phyloP scores from a whole-genome alignment of 139 green algal species.

The Chlamydomonas incerta region DNA sequence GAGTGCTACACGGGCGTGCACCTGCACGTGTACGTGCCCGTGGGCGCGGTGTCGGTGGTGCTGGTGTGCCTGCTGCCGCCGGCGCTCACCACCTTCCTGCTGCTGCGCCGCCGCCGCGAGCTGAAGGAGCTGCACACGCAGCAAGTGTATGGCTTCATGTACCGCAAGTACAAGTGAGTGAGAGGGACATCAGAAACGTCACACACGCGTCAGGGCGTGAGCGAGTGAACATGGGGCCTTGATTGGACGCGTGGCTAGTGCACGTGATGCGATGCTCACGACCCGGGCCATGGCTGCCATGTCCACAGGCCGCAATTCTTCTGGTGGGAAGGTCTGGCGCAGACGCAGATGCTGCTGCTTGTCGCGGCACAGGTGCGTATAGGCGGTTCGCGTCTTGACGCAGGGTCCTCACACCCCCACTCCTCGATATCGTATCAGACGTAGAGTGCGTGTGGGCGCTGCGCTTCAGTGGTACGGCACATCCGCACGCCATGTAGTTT shows the following conservation, averaged over 20 bases:
- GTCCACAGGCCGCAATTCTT: not conserved
- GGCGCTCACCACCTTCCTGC: not conserved
- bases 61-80: not conserved
- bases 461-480: too few species aligned
- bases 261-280: too few species aligned
- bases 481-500: too few species aligned
- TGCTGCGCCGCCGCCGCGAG: not conserved
- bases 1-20: not conserved
- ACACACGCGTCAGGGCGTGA: too few species aligned
- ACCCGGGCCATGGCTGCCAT: too few species aligned
- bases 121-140: not conserved
- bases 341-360: not conserved
- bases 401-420: too few species aligned
- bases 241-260: too few species aligned
- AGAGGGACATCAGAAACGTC: too few species aligned
- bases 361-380: not conserved
- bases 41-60: not conserved
- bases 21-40: not conserved
- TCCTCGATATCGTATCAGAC: too few species aligned
- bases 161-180: not conserved
- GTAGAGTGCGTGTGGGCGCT: too few species aligned
- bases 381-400: too few species aligned
- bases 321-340: not conserved
- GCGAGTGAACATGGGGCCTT: too few species aligned
- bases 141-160: not conserved